Conservation (phyloP, 2,329 filamentous ascomycete species). For the Aspergillus costaricaensis region DNA sequence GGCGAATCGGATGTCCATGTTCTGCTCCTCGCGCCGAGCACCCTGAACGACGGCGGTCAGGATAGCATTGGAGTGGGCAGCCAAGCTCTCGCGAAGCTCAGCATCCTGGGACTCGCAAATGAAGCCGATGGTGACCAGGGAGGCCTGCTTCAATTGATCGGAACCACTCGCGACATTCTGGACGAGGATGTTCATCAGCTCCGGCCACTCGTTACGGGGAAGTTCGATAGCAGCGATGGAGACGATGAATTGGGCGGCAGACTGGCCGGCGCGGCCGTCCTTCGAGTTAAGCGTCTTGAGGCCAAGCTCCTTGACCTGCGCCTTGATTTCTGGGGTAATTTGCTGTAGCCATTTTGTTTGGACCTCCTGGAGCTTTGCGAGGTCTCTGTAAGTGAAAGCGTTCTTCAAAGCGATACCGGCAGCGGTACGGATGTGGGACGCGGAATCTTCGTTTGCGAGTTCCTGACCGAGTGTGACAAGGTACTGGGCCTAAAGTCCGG, state of each 20-base stretch:
- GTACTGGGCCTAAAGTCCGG: conserved; percentile 73
- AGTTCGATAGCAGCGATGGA: conserved; percentile 94
- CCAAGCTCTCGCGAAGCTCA: conserved; percentile 77
- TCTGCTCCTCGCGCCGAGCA: conserved; percentile 92
- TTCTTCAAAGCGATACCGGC: conserved; percentile 98
- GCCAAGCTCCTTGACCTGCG: conserved; percentile 84
- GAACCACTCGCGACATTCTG: conserved; percentile 87
- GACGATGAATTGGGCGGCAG: conserved; percentile 91
- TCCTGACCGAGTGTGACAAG: conserved; percentile 89
- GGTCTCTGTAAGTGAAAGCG: conserved; percentile 93
- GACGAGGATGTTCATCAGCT: conserved; percentile 85
- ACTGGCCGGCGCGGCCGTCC: conserved; percentile 80
- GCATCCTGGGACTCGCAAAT: conserved; percentile 94
- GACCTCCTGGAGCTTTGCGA: conserved; percentile 79
- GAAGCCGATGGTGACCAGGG: conserved; percentile 94
- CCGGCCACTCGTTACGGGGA: conserved; percentile 87
- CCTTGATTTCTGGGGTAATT: conserved; percentile 79
- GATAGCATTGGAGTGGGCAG: conserved; percentile 93
- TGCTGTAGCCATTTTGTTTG: conserved; percentile 91
- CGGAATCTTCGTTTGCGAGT: conserved; percentile 84
- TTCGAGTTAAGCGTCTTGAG: conserved; percentile 80
- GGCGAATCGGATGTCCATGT: conserved; percentile 84
- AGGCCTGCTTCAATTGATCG: conserved; percentile 90
- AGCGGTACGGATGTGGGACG: conserved; percentile 83
- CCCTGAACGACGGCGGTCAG: conserved; percentile 96